Conservation (phyloP, 306 rosid genomes). For the Nissolia schottii region DNA sequence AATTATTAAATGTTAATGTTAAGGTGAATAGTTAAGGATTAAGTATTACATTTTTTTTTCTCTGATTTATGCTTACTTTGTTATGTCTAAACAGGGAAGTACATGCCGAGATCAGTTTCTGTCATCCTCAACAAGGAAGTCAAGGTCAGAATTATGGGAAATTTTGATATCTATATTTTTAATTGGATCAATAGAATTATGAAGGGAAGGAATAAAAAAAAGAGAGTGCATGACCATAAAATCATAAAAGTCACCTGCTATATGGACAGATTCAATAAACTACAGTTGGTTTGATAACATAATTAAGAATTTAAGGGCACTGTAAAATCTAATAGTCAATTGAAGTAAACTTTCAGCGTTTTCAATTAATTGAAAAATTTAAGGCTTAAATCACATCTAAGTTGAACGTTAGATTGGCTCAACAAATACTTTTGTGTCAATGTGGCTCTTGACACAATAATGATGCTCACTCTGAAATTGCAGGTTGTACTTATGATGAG, state of each 20-base stretch:
- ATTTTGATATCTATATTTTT: not conserved
- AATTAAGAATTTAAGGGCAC: not conserved
- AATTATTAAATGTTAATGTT: too few species aligned
- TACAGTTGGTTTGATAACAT: not conserved
- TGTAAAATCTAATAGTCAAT: not conserved
- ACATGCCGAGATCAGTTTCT: constrained; percentile 54
- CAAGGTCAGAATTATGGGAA: constrained; percentile 43
- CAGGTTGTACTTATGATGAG: constrained; percentile 70
- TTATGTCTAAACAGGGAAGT: constrained; percentile 55
- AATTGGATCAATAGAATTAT: not conserved
- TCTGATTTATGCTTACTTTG: not conserved
- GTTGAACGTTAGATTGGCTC: not conserved
- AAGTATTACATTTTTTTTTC: not conserved
- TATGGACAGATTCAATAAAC: not conserved
- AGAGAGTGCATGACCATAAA: not conserved
- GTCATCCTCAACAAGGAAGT: constrained; percentile 56
- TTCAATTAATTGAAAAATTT: not conserved
- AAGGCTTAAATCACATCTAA: not conserved
- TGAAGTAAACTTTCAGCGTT: not conserved
- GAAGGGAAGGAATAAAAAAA: not conserved
- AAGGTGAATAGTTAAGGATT: not conserved
- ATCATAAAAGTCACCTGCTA: not conserved
- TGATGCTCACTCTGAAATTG: constrained; percentile 19
- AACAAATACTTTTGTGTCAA: not conserved
- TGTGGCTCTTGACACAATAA: not conserved